Evolutionary conservation across 768 basidiomycete species (phyloP).

Genomic region (Auriscalpium vulgare): DNA sequence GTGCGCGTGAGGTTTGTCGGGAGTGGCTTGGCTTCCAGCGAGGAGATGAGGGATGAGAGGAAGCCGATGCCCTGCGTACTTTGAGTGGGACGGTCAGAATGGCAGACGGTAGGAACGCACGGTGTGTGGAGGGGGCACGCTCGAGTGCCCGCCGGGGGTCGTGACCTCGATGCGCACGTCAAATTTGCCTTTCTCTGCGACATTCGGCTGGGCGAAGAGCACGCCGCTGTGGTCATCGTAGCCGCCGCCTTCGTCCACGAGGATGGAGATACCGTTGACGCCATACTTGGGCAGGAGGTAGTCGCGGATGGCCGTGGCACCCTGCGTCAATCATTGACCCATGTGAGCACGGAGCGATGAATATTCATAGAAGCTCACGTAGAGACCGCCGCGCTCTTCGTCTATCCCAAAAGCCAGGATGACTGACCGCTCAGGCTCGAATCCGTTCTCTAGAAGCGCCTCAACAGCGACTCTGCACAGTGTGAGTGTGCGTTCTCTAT

Average conservation of each 20-base stretch:
- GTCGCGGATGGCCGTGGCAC: slow-evolving; percentile 24
- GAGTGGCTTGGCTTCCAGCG: slow-evolving; percentile 1
- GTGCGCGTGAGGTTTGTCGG: slow-evolving; percentile 22
- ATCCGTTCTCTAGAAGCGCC: slow-evolving; percentile 30
- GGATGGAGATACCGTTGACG: slow-evolving; percentile 27
- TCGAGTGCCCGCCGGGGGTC: slow-evolving; percentile 48
- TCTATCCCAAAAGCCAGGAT: slow-evolving; percentile 31
- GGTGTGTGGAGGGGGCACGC: slow-evolving; percentile 45
- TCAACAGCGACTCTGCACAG: slow-evolving; percentile 28
- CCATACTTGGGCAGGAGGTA: slow-evolving; percentile 32
- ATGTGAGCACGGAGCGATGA: neutral
- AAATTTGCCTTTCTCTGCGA: slow-evolving; percentile 37
- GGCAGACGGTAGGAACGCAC: slow-evolving; percentile 18
- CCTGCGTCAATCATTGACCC: neutral
- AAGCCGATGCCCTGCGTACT: slow-evolving; percentile 40
- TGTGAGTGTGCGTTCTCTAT: neutral
- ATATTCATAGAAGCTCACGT: slow-evolving; percentile 14
- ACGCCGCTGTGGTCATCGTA: slow-evolving; percentile 10
- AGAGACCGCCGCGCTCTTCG: slow-evolving; percentile 28
- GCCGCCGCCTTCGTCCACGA: slow-evolving; percentile 40
- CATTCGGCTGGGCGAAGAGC: slow-evolving; percentile 18
- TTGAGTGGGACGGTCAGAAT: neutral
- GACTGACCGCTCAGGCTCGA: slow-evolving; percentile 26
- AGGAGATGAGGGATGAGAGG: slow-evolving; percentile 24
- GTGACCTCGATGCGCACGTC: slow-evolving; percentile 34